These are phyloP conservation scores for Tylopilus rubrobrunneus DNA, from an alignment of 768 basidiomycete genomes.

Conservation along the genomic window DNA sequence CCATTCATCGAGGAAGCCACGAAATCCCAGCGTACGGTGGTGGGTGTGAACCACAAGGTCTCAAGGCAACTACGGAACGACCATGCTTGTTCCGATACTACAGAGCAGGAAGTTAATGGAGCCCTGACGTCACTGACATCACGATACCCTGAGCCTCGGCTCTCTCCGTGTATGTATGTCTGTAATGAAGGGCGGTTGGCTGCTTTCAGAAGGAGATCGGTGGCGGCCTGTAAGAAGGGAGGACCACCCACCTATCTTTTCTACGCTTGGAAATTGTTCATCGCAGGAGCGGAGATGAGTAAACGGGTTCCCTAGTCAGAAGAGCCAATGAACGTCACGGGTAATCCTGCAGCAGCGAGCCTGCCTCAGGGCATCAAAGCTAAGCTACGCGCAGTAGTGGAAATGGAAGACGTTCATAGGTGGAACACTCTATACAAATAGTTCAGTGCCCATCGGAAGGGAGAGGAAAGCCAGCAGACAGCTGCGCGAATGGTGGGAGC, in stretches of 20 bases:
- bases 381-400: too few species aligned
- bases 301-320: constrained; percentile 5
- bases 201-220: constrained; percentile 11
- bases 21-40: constrained; percentile 1
- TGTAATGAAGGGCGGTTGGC: constrained; percentile 8
- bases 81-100: not conserved
- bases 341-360: constrained; percentile 8
- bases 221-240: constrained; percentile 17
- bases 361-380: too few species aligned
- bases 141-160: constrained; percentile 7
- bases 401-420: too few species aligned
- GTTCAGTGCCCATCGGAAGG: constrained; percentile 12
- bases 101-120: constrained; percentile 10
- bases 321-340: constrained; percentile 2
- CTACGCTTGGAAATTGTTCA: constrained; percentile 13
- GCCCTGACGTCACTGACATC: constrained; percentile 1
- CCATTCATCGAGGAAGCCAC: constrained; percentile 22
- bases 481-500: too few species aligned
- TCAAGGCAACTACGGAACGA: constrained; percentile 23
- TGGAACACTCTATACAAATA: constrained; percentile 5
- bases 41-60: constrained; percentile 17
- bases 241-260: constrained; percentile 12
- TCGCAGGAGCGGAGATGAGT: too few species aligned
- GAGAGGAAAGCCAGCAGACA: constrained; percentile 7
- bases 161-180: constrained; percentile 10